These are phyloP conservation scores for Plasmodium coatneyi DNA, from an alignment of 169 alveolate genomes.

Conservation along the genomic window DNA sequence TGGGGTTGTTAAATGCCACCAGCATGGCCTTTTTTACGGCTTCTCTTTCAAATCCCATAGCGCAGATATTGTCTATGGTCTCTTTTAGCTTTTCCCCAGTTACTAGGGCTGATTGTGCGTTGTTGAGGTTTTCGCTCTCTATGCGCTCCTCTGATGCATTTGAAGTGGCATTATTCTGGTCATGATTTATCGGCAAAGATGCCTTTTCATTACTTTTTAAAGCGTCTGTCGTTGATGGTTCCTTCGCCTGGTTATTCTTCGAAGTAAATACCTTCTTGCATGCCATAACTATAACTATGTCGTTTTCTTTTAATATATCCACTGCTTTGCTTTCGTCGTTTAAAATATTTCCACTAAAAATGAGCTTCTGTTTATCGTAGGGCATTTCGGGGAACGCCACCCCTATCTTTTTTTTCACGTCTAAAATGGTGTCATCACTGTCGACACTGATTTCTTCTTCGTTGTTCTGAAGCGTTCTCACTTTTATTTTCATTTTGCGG, in stretches of 20 bases:
- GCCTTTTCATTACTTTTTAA: constrained; percentile 24
- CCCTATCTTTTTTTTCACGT: constrained; percentile 82
- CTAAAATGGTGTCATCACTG: constrained; percentile 77
- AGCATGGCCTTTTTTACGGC: constrained; percentile 91
- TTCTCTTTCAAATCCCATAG: constrained; percentile 94
- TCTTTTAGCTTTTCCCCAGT: constrained; percentile 70
- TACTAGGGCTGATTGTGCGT: constrained; percentile 51
- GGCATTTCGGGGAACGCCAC: constrained; percentile 80
- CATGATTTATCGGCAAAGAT: neutral
- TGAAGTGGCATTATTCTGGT: constrained; percentile 15
- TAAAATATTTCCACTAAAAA: constrained; percentile 86
- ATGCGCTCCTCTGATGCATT: constrained; percentile 80
- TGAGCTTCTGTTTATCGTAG: constrained; percentile 81
- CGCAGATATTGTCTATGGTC: constrained; percentile 88
- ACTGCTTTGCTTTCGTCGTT: constrained; percentile 77
- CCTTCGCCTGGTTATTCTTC: constrained; percentile 63
- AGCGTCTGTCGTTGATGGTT: neutral
- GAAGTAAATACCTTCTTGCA: constrained; percentile 76
- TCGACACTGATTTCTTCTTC: constrained; percentile 86
- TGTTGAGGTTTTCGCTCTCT: constrained; percentile 79
- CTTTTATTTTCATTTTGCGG: constrained; percentile 80
- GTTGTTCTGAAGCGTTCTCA: constrained; percentile 84
- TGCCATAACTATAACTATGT: constrained; percentile 84
- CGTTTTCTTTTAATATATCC: constrained; percentile 84
- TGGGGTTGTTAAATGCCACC: constrained; percentile 96